Conservation (phyloP, 805 yeast genomes). For the Metschnikowia sp. region DNA sequence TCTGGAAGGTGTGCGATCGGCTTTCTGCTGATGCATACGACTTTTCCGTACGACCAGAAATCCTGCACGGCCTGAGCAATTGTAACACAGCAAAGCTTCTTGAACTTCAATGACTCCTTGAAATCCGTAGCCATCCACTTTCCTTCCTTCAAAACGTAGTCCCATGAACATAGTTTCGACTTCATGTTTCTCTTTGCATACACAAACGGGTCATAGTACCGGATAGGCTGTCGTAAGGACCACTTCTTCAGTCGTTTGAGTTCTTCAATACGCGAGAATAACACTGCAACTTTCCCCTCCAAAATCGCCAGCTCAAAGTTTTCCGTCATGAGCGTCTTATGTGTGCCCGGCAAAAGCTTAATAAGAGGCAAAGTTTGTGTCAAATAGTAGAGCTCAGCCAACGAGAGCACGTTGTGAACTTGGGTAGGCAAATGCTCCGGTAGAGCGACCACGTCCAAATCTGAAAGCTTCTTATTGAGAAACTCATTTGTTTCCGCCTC, state of each 20-base stretch:
- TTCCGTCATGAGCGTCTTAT: slow-evolving; percentile 81
- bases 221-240: slow-evolving; percentile 84
- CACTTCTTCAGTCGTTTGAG: slow-evolving; percentile 82
- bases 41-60: slow-evolving; percentile 74
- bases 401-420: slow-evolving; percentile 47
- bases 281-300: slow-evolving; percentile 88
- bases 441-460: slow-evolving; percentile 35
- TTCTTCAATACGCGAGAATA: slow-evolving; percentile 88
- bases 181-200: slow-evolving; percentile 20
- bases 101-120: slow-evolving; percentile 65
- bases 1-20: slow-evolving; percentile 32
- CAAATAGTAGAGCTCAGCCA: slow-evolving; percentile 81
- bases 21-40: slow-evolving; percentile 54
- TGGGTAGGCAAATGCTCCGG: slow-evolving; percentile 43
- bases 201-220: slow-evolving; percentile 63
- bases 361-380: slow-evolving; percentile 86
- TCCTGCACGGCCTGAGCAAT: slow-evolving; percentile 73
- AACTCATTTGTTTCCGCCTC: slow-evolving; percentile 23
- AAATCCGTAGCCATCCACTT: slow-evolving; percentile 82
- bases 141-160: slow-evolving; percentile 67
- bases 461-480: slow-evolving; percentile 24
- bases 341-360: slow-evolving; percentile 77
- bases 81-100: slow-evolving; percentile 63
- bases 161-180: slow-evolving; percentile 62
- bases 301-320: slow-evolving; percentile 79